Evolutionary conservation across 2,329 filamentous ascomycete genomes (phyloP), one percentile per base, ranked within the genome.

Genomic region (Cladobotryum protrusum): DNA sequence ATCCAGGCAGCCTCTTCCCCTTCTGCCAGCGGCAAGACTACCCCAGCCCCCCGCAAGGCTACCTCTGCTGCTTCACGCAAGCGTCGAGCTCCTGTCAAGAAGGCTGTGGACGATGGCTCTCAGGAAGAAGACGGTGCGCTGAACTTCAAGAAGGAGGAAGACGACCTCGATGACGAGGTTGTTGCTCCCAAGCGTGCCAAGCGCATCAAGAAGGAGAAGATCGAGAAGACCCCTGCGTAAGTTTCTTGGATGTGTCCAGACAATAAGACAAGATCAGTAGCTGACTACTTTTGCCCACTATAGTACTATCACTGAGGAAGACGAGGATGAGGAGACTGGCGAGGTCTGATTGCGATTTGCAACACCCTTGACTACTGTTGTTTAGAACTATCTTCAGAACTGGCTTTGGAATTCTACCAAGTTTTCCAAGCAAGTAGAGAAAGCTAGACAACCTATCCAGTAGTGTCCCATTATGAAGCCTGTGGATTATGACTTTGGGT

Each of bases 21-120:
- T 7, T 19, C 50, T 14, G 45, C 45, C 17, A 18, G 46, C 12
- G 51, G 58, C 13, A 61, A 58, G 47, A 20, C 54, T 2, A 15
- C 47, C 2, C 24, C 24, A 8, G 61, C 62, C 17, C 61, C 59
- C 45, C 56, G 54, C 33, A 67, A 62, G 57, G 44, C 56, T 12
- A 40, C 49, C 2, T 15, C 45, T 3, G 45, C 43, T 3, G 55
- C 43, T 3, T 55, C 62, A 4, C 59, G 61, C 32, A 69, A 68
- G 60, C 62, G 66, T 19, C 54, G 59, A 20, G 50, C 60, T 0
- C 50, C 60, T 0, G 54, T 50, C 19, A 65, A 63, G 51, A 65
- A 63, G 56, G 29, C 36, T 32, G 59, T 58, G 39, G 53, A 56
- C 4, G 42, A 56, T 3, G 47, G 37, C 9, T 37, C 56, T 7